Evolutionary conservation across 352 stramenopile genomes (phyloP), one percentile per base, ranked within the genome.

Genomic region (Phytopythium sindhum): DNA sequence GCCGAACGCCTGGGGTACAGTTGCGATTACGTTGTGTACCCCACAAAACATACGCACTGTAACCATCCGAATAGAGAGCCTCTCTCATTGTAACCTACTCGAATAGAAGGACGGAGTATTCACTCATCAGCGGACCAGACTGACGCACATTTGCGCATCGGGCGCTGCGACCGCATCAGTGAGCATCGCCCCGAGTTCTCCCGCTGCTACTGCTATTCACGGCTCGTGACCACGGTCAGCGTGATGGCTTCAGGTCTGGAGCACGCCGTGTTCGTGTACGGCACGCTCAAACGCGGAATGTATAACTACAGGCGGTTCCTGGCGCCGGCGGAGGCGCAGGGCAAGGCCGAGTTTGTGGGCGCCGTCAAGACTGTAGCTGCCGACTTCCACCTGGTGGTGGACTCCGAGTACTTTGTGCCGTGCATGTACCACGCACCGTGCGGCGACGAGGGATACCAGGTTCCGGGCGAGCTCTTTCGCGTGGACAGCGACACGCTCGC

Each of bases 201-300:
- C 35, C 2, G 37, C 37, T 19, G 37, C 37, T 35, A 35, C 31
- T 8, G 31, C 31, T 8, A 35, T 35, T 35, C 31, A 8, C 3
- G 4, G 8, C 4, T 35, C 3, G 4, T 35, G 31, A 8, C 3
- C 31, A 35, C 8, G 4, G 3, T 35, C 8, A 35, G 31, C 47
- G 47, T 4, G 9, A 54, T 54, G 47, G 2, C 24, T 23, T 45
- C 53, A n/a, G 10, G 52, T 21, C 60, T 73, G 21, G 65, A 79
- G 53, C 85, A 74, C 56, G 58, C 82, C 28, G 81, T 94, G 64
- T 92, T 90, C 61, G 84, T 94, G 31, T 91, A 94, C 61, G 85
- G 84, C 29, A 94, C 84, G 39, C 80, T 94, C 60, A 94, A 94
- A 77, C 73, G 70, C 14, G 81, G 70, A 11, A 73, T 92, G 54